Percentiles rank a stretch among this genome's conserved stretches.
These are phyloP conservation scores for Cenchrus americanus DNA, from an alignment of 176 grass and related monocot genomes.

Conservation along the genomic window DNA sequence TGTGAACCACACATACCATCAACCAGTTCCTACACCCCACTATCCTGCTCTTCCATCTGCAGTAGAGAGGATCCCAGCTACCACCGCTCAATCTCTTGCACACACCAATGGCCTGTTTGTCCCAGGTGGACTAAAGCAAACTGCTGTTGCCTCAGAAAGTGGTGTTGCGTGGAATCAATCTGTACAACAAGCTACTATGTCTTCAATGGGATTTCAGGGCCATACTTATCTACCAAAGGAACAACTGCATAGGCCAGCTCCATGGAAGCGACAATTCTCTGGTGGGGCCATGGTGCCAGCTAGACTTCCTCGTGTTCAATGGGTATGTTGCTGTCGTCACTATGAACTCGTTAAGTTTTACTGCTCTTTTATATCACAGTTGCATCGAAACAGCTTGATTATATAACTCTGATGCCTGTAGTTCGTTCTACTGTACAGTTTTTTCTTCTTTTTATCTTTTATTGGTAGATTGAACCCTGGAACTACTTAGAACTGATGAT, in stretches of 20 bases:
- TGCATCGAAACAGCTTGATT: neutral
- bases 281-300: slow-evolving; percentile 24
- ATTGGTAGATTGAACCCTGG: slow-evolving; percentile 7
- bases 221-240: slow-evolving; percentile 36
- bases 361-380: neutral
- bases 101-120: slow-evolving; percentile 30
- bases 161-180: slow-evolving; percentile 29
- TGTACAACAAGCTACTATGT: slow-evolving; percentile 17
- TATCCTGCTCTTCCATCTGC: slow-evolving; percentile 46
- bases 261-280: slow-evolving; percentile 52
- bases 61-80: slow-evolving; percentile 38
- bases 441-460: neutral
- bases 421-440: slow-evolving; percentile 16
- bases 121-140: neutral
- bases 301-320: slow-evolving; percentile 41
- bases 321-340: slow-evolving; percentile 38
- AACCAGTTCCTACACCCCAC: slow-evolving; percentile 39
- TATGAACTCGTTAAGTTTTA: neutral
- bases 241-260: slow-evolving; percentile 33
- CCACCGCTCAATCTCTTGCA: slow-evolving; percentile 18
- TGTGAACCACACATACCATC: slow-evolving; percentile 43
- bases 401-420: slow-evolving; percentile 13
- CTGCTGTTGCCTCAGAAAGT: slow-evolving; percentile 36
- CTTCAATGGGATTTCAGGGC: slow-evolving; percentile 50
- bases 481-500: neutral